Evolutionary conservation across 345 rosid genomes (phyloP), one percentile per base, ranked within the genome.

Genomic region (Laguncularia racemosa): DNA sequence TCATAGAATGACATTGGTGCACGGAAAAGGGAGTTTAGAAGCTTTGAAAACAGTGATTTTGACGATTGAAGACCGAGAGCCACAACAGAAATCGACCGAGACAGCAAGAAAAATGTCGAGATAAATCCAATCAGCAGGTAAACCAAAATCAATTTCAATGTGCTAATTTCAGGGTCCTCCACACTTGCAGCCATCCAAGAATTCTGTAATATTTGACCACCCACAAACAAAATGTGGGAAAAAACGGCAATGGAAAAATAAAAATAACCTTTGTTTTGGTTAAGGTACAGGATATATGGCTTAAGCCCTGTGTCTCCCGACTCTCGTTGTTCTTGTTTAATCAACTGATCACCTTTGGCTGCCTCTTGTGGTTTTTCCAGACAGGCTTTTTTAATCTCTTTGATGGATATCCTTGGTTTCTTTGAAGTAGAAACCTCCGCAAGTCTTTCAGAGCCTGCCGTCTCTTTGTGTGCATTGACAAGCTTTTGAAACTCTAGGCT

Each of bases 1-100:
- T 89, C 97, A 38, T 81, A 89, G 72, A 89, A 89, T 2, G 89
- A 79, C 92, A 89, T 89, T 16, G 97, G 90, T 2, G 95, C 89
- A 14, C 81, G 76, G 59, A 84, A 84, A 19, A 89, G 86, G 48
- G 97, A 82, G 61, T 82, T 74, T 10, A 86, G 58, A 40, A 89
- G 78, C 72, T 78, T 82, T 10, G 88, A 73, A 66, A 89, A 89
- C 40, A 86, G 63, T 0, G 97, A 81, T 56, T 68, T 64, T 20
- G 97, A 89, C n/a, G 92, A 82, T 47, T 58, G 67, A 66, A 81
- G 66, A 45, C 89, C 83, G 55, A 89, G 59, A 53, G 76, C 52
- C 57, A 83, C 92, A 2, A 69, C 62, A 43, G 58, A 63, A 13
- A 86, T n/a, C 5, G 89, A 79, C 73, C 97, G 64, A 12, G 71